phyloP scores from a whole-genome alignment of 129 eudicot species.

The Flaveria trinervia region DNA sequence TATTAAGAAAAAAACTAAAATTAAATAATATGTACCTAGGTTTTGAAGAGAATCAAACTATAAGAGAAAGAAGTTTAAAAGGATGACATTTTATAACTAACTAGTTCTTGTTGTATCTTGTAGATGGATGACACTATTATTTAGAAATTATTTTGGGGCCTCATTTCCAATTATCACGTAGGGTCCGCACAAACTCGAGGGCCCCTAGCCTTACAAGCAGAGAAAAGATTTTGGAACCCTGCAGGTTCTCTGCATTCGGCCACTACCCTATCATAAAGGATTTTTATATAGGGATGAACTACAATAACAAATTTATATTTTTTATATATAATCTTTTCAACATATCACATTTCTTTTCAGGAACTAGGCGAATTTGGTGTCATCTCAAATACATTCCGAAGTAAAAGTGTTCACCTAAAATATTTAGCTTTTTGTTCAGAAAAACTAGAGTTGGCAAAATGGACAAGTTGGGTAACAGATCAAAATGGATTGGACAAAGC shows the following conservation, averaged over 20 bases:
- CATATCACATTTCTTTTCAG: background rate
- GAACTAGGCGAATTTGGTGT: background rate
- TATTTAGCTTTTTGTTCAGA: background rate
- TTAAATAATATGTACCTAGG: too few relatives aligned
- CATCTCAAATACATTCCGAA: background rate
- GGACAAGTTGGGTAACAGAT: background rate
- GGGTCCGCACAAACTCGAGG: background rate
- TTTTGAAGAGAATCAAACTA: too few relatives aligned
- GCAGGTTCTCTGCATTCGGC: background rate
- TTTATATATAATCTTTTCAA: background rate
- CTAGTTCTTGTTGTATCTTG: background rate
- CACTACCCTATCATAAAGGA: background rate
- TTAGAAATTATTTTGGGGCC: background rate
- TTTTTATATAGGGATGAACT: background rate
- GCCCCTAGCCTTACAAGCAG: too few relatives aligned
- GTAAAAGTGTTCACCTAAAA: background rate
- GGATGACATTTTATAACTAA: too few relatives aligned
- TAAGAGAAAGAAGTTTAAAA: too few relatives aligned
- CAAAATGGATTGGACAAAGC: background rate
- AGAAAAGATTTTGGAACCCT: too few relatives aligned
- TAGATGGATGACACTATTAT: background rate
- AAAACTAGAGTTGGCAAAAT: conserved; percentile 5
- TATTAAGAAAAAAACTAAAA: too few relatives aligned
- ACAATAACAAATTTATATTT: background rate
- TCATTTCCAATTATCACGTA: background rate